Evolutionary conservation across 306 rosid species (phyloP), one percentile per base, ranked within the genome.

Genomic region (Purshia tridentata): DNA sequence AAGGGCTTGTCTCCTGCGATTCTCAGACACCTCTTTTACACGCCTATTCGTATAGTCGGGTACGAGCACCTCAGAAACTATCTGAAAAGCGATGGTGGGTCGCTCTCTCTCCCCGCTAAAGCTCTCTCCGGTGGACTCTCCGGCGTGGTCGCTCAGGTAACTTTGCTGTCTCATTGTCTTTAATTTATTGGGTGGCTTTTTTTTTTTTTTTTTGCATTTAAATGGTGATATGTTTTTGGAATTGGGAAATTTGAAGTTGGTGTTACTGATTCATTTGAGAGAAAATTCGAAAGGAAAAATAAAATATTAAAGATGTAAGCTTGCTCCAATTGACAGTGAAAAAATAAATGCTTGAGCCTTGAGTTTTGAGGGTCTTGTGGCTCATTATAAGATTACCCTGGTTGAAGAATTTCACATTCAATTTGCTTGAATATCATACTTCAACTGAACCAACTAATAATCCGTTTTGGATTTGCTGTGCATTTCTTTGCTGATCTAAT

Each of bases 1-100:
- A 88, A 77, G 80, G 98, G 97, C 52, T 62, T 89, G 82, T 89
- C 92, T 66, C 97, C 97, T 12, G 98, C 97, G 65, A 82, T 88
- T 77, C 53, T 86, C 42, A 78, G 98, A 73, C 97, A 91, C 77
- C 69, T 89, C 18, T 78, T 93, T 76, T 91, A 93, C 78, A 89
- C 97, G 4, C 97, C 98, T 16, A 69, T 85, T 77, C 87, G 97
- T 65, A 91, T 89, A 53, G 87, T 93, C 6, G 92, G 88, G 49
- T 93, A 93, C 64, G 94, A 93, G 80, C 82, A 84, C 29, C 81
- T 93, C 12, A 81, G 94, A 82, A 76, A 54, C 66, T 72, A 74
- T 55, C 20, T 80, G 70, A 58, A 67, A 44, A 72, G 67, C 52
- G 88, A 86, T 45, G 76, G 58, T 67, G 86, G 73, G 15, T 78